Base-by-base conservation (phyloP, 768 basidiomycete species). In the Termitomyces sp. region DNA sequence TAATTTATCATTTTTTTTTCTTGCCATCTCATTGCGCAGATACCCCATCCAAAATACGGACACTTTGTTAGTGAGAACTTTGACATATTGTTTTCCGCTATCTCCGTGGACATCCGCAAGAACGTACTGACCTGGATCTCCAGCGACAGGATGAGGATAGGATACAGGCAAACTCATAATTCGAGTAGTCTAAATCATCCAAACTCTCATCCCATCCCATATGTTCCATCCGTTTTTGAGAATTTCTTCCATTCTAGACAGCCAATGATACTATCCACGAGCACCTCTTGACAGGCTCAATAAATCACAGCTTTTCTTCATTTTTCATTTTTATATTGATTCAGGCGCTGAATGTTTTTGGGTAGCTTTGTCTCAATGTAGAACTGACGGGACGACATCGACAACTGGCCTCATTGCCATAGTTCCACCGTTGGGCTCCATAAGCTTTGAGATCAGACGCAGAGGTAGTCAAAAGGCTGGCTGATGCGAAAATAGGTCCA, bases 1-100 rank as follows among this genome's bases (percentile, higher is more conserved):
- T 58, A 40, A 53, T 36, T 30, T 56, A 38, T 56, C 26, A 41
- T 30, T 2, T 48, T 56, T 24, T 18, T 55, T 55, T 56, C 26
- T 47, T 46, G 36, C 5, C n/a, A 26, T 28, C 7, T 30, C 8
- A 28, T 40, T 28, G 40, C 30, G 26, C 38, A 28, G 18, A 18
- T 50, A 20, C 28, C 20, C 9, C n/a, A 20, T 32, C 13, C 30
- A 49, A 11, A 20, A 14, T 49, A 20, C n/a, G 6, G 36, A 28
- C 36, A 10, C 5, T 52, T 13, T 1, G 28, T 10, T 41, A 18
- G 28, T 20, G n/a, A 14, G 20, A n/a, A 11, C 24, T 38, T 24
- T 1, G 2, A 20, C 38, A 18, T 22, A 16, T 10, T 24, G 18
- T 8, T 10, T 24, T 38, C 10, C 11, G 11, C 18, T 49, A 2